A percentile compares a stretch with the other conserved stretches of the same genome.
phyloP scores from a whole-genome alignment of 2,329 filamentous ascomycete genomes.

The Xylaria sp. region DNA sequence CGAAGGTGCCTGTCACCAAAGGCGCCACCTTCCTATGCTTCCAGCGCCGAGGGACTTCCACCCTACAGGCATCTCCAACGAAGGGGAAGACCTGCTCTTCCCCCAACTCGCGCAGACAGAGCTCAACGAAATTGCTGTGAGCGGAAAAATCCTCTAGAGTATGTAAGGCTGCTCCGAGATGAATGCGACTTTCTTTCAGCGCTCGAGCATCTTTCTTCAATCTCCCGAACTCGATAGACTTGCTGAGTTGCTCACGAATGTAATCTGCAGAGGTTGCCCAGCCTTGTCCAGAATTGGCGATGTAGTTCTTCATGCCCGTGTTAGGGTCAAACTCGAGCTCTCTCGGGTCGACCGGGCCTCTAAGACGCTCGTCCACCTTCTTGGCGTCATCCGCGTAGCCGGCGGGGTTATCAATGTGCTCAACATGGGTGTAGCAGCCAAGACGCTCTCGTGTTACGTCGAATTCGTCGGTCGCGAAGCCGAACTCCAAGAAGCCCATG shows the following conservation, averaged over 20 bases:
- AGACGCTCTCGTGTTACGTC: conserved; percentile 60
- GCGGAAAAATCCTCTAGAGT: conserved; percentile 61
- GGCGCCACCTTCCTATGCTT: conserved; percentile 52
- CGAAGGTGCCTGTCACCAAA: conserved; percentile 60
- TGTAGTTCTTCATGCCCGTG: conserved; percentile 44
- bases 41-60: conserved; percentile 44
- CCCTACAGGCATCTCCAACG: conserved; percentile 48
- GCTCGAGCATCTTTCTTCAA: conserved; percentile 27
- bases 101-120: conserved; percentile 57
- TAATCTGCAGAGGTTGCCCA: conserved; percentile 41
- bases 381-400: conserved; percentile 40
- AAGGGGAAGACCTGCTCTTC: conserved; percentile 58
- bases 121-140: conserved; percentile 60
- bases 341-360: conserved; percentile 38
- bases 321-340: conserved; percentile 41
- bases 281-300: conserved; percentile 38
- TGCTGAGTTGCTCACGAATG: conserved; percentile 35
- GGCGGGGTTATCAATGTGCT: conserved; percentile 59
- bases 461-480: conserved; percentile 61
- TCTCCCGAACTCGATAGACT: conserved; percentile 37
- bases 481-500: conserved; percentile 61
- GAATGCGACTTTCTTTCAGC: conserved; percentile 36
- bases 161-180: conserved; percentile 57
- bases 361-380: conserved; percentile 38
- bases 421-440: conserved; percentile 55